Conservation (phyloP, 805 yeast species). For the Pichia deserticola region DNA sequence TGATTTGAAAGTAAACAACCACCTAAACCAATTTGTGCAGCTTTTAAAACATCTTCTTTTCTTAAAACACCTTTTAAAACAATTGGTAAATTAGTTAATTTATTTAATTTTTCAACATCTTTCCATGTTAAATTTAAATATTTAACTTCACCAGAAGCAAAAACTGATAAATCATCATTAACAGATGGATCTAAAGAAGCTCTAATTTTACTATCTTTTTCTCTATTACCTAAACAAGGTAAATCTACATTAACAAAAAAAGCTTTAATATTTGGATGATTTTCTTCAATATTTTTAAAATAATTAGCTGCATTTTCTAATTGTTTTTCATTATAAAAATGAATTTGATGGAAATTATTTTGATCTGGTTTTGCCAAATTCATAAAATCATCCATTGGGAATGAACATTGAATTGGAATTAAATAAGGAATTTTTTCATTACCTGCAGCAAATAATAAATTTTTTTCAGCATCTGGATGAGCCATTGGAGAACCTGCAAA, state of each 20-base stretch:
- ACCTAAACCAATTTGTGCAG: slow-evolving; percentile 48
- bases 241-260: slow-evolving; percentile 83
- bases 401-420: slow-evolving; percentile 83
- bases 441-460: slow-evolving; percentile 65
- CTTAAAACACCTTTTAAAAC: slow-evolving; percentile 57
- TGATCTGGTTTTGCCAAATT: slow-evolving; percentile 56
- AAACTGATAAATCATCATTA: slow-evolving; percentile 9
- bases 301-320: slow-evolving; percentile 40
- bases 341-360: slow-evolving; percentile 76
- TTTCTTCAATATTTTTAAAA: slow-evolving; percentile 16
- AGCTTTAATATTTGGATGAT: slow-evolving; percentile 50
- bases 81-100: slow-evolving; percentile 43
- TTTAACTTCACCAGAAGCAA: slow-evolving; percentile 8
- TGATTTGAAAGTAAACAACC: slow-evolving; percentile 66
- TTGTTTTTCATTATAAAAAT: slow-evolving; percentile 59
- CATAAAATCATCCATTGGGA: slow-evolving; percentile 71
- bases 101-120: slow-evolving; percentile 47
- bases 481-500: slow-evolving; percentile 87
- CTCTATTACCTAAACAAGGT: slow-evolving; percentile 79
- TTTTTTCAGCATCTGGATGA: slow-evolving; percentile 82
- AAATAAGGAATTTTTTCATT: slow-evolving; percentile 65
- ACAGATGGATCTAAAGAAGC: slow-evolving; percentile 40
- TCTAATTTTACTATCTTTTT: slow-evolving; percentile 72
- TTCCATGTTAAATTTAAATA: slow-evolving; percentile 42
- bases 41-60: slow-evolving; percentile 53